phyloP scores from a whole-genome alignment of 1,284 basidiomycete genomes.

The Fomitopsis pinicola region DNA sequence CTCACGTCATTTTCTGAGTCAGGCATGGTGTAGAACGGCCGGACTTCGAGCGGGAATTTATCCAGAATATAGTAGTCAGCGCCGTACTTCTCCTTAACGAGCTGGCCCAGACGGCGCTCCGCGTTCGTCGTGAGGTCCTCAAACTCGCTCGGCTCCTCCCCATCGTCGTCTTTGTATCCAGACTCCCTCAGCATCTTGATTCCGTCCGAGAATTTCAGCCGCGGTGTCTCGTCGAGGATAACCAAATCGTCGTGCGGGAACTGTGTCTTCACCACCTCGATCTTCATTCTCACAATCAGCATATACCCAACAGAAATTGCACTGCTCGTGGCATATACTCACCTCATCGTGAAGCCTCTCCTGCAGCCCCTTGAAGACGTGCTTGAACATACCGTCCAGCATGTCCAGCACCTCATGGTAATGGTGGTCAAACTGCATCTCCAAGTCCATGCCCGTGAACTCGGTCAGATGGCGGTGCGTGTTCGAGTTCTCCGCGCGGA shows the following conservation, averaged over 20 bases:
- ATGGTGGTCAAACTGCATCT: constrained; percentile 68
- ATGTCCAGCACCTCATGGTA: constrained; percentile 52
- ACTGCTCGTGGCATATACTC: neutral
- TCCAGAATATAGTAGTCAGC: constrained; percentile 68
- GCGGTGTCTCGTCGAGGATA: constrained; percentile 45
- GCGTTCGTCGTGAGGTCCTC: constrained; percentile 42
- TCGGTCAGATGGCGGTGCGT: constrained; percentile 74
- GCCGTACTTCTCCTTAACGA: constrained; percentile 63
- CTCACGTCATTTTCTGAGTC: constrained; percentile 47
- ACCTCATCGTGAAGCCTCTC: constrained; percentile 32
- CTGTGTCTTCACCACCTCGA: constrained; percentile 53
- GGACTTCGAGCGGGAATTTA: constrained; percentile 59
- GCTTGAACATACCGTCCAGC: constrained; percentile 36
- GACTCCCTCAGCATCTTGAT: constrained; percentile 50
- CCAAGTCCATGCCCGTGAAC: constrained; percentile 70
- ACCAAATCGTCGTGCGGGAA: constrained; percentile 53
- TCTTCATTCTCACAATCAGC: constrained; percentile 21
- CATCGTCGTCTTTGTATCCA: constrained; percentile 43
- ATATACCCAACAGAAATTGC: neutral
- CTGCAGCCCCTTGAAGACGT: constrained; percentile 35
- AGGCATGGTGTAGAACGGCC: constrained; percentile 74
- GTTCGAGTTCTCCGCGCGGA: constrained; percentile 73
- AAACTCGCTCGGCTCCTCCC: constrained; percentile 44
- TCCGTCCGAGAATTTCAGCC: constrained; percentile 54
- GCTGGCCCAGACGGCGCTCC: constrained; percentile 56